A percentile compares a stretch with the other conserved stretches of the same genome.
These are phyloP conservation scores for Arthrobotrys sinensis DNA, from an alignment of 2,329 filamentous ascomycete species.

Conservation along the genomic window DNA sequence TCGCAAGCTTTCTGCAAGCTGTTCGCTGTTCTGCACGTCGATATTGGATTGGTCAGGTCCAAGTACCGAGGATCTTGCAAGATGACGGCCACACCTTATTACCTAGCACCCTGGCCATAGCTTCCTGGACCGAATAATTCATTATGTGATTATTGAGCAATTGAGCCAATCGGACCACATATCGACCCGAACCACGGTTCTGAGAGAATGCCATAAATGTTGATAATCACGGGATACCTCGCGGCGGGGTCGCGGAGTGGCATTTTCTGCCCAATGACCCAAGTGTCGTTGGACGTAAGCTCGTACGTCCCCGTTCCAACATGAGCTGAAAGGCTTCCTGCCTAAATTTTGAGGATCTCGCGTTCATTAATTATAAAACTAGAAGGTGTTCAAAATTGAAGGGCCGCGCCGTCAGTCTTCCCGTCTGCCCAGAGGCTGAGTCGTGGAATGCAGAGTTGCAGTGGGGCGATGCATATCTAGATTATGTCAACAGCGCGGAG, in stretches of 20 bases:
- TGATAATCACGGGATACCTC: constrained; percentile 13
- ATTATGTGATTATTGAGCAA: not conserved
- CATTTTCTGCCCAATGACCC: constrained; percentile 8
- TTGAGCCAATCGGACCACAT: constrained; percentile 24
- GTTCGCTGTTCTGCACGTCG: constrained; percentile 13
- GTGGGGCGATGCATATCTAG: constrained; percentile 27
- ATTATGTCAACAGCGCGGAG: constrained; percentile 32
- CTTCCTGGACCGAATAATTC: constrained; percentile 8
- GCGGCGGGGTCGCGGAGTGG: constrained; percentile 14
- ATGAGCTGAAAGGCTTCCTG: constrained; percentile 54
- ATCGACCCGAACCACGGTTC: not conserved
- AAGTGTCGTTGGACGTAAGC: constrained; percentile 14
- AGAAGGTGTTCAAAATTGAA: constrained; percentile 6
- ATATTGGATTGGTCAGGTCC: constrained; percentile 46
- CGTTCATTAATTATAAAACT: not conserved
- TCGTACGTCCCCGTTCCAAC: constrained; percentile 7
- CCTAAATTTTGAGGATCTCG: constrained; percentile 27
- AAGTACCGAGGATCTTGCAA: constrained; percentile 42
- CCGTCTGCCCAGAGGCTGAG: constrained; percentile 40
- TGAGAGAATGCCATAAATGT: not conserved
- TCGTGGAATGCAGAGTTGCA: constrained; percentile 25
- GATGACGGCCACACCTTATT: constrained; percentile 41
- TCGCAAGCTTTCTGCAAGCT: constrained; percentile 38
- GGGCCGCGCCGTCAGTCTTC: constrained; percentile 26
- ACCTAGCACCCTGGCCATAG: not conserved